These are phyloP conservation scores for Lichtheimia corymbifera DNA, from an alignment of 371 early-diverging fungal species.

Conservation along the genomic window DNA sequence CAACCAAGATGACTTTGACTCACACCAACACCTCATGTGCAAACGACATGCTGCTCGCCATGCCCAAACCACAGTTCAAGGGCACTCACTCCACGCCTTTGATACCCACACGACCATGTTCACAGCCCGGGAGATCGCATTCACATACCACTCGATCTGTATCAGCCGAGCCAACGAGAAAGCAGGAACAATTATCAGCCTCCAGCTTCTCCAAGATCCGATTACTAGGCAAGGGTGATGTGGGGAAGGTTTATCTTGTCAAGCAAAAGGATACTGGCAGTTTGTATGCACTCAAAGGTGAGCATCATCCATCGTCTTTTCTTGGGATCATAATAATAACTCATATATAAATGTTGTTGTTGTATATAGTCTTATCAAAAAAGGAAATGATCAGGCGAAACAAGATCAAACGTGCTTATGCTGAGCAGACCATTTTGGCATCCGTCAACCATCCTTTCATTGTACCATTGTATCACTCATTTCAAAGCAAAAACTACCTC, in stretches of 20 bases:
- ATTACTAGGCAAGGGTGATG: constrained; percentile 91
- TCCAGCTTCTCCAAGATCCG: constrained; percentile 73
- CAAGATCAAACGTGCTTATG: constrained; percentile 92
- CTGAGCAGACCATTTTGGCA: constrained; percentile 94
- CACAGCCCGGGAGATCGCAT: too few species aligned
- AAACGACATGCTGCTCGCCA: constrained; percentile 75
- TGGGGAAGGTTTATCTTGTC: constrained; percentile 87
- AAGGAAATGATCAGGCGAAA: constrained; percentile 93
- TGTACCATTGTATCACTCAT: constrained; percentile 94
- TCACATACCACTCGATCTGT: too few species aligned
- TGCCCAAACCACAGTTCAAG: constrained; percentile 75
- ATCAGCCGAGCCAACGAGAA: too few species aligned
- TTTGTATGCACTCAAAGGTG: constrained; percentile 86
- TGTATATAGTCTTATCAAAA: constrained; percentile 76
- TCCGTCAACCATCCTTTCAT: constrained; percentile 96
- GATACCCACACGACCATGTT: background rate
- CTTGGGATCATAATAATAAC: background rate
- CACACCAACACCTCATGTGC: background rate
- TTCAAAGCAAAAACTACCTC: constrained; percentile 91
- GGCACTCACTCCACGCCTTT: constrained; percentile 43
- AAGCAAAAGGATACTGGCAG: constrained; percentile 73
- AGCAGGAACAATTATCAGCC: constrained; percentile 60
- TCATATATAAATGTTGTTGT: background rate
- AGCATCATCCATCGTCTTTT: background rate
- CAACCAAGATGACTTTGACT: background rate